Evolutionary conservation across 306 rosid genomes (phyloP).

Genomic region (Crataegus laevigata): DNA sequence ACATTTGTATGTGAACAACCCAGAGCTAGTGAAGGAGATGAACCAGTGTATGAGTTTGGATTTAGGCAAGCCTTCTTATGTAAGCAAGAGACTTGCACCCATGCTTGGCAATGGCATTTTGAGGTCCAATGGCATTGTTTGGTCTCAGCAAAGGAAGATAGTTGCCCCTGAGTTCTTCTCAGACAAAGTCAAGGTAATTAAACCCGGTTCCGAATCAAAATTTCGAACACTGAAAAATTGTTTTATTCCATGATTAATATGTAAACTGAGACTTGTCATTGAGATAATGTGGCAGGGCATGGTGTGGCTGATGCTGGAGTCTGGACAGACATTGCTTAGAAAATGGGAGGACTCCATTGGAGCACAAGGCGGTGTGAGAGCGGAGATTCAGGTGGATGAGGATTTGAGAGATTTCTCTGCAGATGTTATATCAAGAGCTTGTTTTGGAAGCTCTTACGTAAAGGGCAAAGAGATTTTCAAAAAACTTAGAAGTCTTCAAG

Average conservation of each 20-base stretch:
- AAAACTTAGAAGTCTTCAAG: constrained; percentile 70
- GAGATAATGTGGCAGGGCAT: constrained; percentile 50
- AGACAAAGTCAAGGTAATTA: constrained; percentile 72
- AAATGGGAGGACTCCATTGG: constrained; percentile 59
- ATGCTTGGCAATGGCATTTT: constrained; percentile 82
- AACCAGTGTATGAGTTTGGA: constrained; percentile 45
- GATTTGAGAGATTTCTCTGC: constrained; percentile 65
- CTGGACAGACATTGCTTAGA: constrained; percentile 42
- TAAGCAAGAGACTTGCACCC: constrained; percentile 66
- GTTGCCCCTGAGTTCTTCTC: constrained; percentile 85
- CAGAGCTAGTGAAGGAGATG: constrained; percentile 72
- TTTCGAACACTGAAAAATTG: not conserved
- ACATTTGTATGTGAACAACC: constrained; percentile 68
- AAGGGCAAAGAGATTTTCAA: constrained; percentile 68
- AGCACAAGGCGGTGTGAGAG: constrained; percentile 25
- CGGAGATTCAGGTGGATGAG: constrained; percentile 60
- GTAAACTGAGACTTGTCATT: not conserved
- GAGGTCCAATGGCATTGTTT: constrained; percentile 61
- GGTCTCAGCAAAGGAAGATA: constrained; percentile 85
- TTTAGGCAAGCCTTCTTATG: constrained; percentile 73
- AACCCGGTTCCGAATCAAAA: not conserved
- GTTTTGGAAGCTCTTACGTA: constrained; percentile 75
- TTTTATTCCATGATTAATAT: too few relatives aligned
- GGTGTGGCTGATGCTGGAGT: constrained; percentile 67
- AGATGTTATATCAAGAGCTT: constrained; percentile 84